phyloP scores from a whole-genome alignment of 164 flowering plant genomes.

The Chimonanthus praecox region DNA sequence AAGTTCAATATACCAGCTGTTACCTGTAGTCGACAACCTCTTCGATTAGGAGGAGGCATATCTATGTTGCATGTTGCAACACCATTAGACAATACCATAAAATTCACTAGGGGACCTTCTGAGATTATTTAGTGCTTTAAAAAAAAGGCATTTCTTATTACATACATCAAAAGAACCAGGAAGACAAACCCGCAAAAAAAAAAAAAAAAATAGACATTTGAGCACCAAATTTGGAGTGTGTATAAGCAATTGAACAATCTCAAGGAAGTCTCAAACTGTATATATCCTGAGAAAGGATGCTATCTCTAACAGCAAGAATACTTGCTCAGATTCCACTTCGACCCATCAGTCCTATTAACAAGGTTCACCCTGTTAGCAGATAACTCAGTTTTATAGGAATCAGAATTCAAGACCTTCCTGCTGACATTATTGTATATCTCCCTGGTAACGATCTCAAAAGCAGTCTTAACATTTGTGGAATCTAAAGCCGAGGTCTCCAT shows the following conservation, averaged over 20 bases:
- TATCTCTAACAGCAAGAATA: constrained; percentile 33
- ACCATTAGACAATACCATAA: too few relatives aligned
- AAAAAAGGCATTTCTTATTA: constrained; percentile 5
- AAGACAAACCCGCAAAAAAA: not conserved
- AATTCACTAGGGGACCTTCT: constrained; percentile 1
- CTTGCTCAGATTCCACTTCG: constrained; percentile 20
- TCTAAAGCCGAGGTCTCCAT: constrained; percentile 43
- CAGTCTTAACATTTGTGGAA: constrained; percentile 34
- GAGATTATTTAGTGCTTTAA: not conserved
- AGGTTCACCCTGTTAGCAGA: constrained; percentile 38
- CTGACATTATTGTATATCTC: constrained; percentile 40
- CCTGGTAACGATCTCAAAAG: constrained; percentile 35
- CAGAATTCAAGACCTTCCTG: constrained; percentile 39
- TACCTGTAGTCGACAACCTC: too few relatives aligned
- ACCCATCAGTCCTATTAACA: constrained; percentile 23
- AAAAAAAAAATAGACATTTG: not conserved
- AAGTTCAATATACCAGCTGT: too few relatives aligned
- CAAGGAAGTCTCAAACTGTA: not conserved
- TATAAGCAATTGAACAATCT: constrained; percentile 9
- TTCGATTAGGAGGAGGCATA: too few relatives aligned
- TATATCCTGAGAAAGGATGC: not conserved
- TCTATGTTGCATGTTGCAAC: too few relatives aligned
- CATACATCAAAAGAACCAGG: constrained; percentile 1
- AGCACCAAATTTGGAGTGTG: constrained; percentile 4
- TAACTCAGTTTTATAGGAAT: constrained; percentile 33